These are phyloP conservation scores for Neurospora tetrasperma DNA, from an alignment of 495 filamentous ascomycete species.

Conservation along the genomic window DNA sequence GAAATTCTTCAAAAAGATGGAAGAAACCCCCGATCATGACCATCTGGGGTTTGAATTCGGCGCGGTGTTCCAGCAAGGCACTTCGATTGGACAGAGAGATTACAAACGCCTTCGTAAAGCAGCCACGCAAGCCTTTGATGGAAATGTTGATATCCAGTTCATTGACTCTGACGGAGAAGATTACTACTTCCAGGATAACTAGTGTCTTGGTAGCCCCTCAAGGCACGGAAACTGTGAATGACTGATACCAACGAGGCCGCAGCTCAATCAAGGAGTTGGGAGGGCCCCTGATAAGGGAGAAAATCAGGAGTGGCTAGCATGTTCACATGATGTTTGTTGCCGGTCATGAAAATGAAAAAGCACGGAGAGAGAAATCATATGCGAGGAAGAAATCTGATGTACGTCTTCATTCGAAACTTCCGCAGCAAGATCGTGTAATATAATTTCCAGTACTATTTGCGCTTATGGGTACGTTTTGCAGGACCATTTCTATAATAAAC, in stretches of 20 bases:
- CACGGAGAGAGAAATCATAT: background rate
- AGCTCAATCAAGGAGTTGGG: background rate
- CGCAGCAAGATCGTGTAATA: background rate
- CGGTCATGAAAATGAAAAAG: background rate
- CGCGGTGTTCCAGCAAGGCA: background rate
- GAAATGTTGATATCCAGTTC: background rate
- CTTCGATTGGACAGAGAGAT: background rate
- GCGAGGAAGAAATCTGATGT: background rate
- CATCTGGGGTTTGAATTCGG: conserved; percentile 13
- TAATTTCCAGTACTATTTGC: background rate
- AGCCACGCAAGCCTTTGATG: background rate
- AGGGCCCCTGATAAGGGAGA: background rate
- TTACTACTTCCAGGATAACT: background rate
- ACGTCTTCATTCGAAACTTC: background rate
- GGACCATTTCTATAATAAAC: background rate
- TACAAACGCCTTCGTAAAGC: background rate
- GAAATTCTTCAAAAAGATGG: conserved; percentile 35
- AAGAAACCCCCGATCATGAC: conserved; percentile 15
- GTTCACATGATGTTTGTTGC: background rate
- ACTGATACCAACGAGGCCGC: background rate
- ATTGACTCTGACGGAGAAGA: background rate
- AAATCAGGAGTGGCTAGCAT: background rate
- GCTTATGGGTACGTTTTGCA: background rate
- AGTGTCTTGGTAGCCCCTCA: background rate
- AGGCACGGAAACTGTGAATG: background rate